phyloP scores from a whole-genome alignment of 106 monocot genomes.

The Apostasia shenzhenica region DNA sequence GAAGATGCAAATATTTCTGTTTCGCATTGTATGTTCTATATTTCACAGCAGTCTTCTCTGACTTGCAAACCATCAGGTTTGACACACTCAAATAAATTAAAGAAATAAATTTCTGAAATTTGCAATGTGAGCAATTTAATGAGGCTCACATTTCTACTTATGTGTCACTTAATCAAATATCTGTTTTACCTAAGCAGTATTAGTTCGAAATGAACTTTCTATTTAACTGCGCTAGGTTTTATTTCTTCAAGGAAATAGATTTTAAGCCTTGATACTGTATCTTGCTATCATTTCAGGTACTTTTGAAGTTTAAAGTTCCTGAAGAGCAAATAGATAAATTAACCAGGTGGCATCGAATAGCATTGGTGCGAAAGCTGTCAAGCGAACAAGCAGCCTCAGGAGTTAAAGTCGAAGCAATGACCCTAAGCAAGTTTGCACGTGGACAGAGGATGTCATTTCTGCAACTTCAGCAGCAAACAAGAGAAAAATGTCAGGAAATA shows the following conservation, averaged over 20 bases:
- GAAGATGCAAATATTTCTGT: too few species aligned
- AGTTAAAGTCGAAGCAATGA: slow-evolving; percentile 68
- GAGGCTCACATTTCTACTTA: too few species aligned
- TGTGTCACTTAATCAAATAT: too few species aligned
- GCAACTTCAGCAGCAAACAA: slow-evolving; percentile 97
- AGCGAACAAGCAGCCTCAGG: slow-evolving; percentile 93
- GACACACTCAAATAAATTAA: too few species aligned
- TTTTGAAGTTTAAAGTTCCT: slow-evolving; percentile 76
- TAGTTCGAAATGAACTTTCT: too few species aligned
- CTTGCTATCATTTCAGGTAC: slow-evolving; percentile 38
- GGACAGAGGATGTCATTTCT: slow-evolving; percentile 95
- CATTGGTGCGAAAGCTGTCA: slow-evolving; percentile 84
- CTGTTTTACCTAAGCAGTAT: too few species aligned
- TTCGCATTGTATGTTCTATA: too few species aligned
- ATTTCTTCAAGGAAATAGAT: background rate
- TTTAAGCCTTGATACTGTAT: background rate
- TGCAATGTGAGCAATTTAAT: too few species aligned
- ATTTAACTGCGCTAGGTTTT: too few species aligned
- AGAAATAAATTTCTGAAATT: too few species aligned
- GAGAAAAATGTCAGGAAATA: slow-evolving; percentile 98
- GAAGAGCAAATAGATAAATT: slow-evolving; percentile 88
- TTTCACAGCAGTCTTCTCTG: too few species aligned
- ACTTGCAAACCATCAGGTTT: too few species aligned
- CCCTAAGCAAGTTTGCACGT: slow-evolving; percentile 92
- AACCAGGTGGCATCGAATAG: slow-evolving; percentile 97